Evolutionary conservation across 495 filamentous ascomycete species (phyloP).

Genomic region (Annulohypoxylon bovei): DNA sequence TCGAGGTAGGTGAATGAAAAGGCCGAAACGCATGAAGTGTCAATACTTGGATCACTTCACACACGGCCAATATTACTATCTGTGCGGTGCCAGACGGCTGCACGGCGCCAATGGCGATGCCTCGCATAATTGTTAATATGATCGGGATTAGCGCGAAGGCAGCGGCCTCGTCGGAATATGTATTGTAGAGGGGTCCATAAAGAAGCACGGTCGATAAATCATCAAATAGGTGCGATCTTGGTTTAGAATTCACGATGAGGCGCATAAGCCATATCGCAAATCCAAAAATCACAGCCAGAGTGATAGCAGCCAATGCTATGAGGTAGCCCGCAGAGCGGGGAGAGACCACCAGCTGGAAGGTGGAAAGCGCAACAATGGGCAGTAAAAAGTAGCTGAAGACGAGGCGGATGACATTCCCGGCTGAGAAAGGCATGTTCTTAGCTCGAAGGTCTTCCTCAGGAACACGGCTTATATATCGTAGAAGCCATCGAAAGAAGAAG

Average conservation of each 20-base stretch:
- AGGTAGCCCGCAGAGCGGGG: conserved; percentile 70
- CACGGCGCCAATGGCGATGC: conserved; percentile 88
- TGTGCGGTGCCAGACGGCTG: conserved; percentile 94
- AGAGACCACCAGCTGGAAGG: conserved; percentile 90
- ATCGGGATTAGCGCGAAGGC: conserved; percentile 89
- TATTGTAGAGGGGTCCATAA: conserved; percentile 98
- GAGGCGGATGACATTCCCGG: conserved; percentile 86
- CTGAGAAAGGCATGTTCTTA: conserved; percentile 93
- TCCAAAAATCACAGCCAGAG: conserved; percentile 74
- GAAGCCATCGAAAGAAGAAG: conserved; percentile 78
- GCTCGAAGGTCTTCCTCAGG: conserved; percentile 85
- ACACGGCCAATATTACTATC: conserved; percentile 88
- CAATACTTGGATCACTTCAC: conserved; percentile 90
- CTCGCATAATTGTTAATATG: conserved; percentile 82
- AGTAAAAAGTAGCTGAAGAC: conserved; percentile 92
- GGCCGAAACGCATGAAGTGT: conserved; percentile 90
- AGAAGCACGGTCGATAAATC: conserved; percentile 88
- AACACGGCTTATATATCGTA: conserved; percentile 72
- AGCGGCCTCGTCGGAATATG: conserved; percentile 86
- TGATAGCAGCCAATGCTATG: conserved; percentile 75
- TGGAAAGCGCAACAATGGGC: conserved; percentile 83
- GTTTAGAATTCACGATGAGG: conserved; percentile 80
- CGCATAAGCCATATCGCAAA: conserved; percentile 82
- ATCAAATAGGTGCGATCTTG: conserved; percentile 88
- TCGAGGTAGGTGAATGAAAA: conserved; percentile 91